Percentiles rank a stretch among this genome's conserved stretches.
phyloP scores from a whole-genome alignment of 192 early-diverging fungal genomes.

The Backusella parvicylindrica region DNA sequence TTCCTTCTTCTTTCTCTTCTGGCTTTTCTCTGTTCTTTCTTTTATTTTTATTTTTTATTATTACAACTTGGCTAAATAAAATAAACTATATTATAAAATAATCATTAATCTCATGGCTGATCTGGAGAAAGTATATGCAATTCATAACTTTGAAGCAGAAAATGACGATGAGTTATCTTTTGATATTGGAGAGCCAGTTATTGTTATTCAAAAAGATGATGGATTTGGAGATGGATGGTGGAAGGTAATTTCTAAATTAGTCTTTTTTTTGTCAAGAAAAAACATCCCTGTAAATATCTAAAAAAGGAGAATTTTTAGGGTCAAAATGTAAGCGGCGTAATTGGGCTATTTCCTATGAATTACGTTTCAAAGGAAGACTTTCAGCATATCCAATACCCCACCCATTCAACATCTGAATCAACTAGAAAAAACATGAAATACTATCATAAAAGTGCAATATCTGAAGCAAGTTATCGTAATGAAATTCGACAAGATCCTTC shows the following conservation, averaged over 20 bases:
- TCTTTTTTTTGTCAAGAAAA: not conserved
- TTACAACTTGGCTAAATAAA: too few relatives aligned
- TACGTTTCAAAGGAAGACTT: conserved; percentile 43
- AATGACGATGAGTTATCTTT: conserved; percentile 72
- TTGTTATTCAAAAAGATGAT: conserved; percentile 72
- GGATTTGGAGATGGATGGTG: conserved; percentile 82
- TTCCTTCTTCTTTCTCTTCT: not conserved
- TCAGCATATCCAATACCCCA: not conserved
- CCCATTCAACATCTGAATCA: not conserved
- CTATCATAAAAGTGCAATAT: not conserved
- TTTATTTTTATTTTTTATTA: not conserved
- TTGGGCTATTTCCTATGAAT: conserved; percentile 73
- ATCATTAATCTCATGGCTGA: conserved; percentile 2
- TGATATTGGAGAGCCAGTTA: conserved; percentile 56
- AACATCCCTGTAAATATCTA: not conserved
- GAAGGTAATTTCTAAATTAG: conserved; percentile 43
- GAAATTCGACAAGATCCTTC: not conserved
- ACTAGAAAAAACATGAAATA: not conserved
- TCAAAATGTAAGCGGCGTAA: conserved; percentile 53
- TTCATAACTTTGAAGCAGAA: conserved; percentile 58
- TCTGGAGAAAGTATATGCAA: conserved; percentile 50
- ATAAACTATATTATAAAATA: not conserved
- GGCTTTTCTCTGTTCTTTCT: not conserved
- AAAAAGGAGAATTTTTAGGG: conserved; percentile 41
- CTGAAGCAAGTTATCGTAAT: not conserved